Conservation (phyloP, 2,329 filamentous ascomycete species). For the Xylaria hypoxylon region DNA sequence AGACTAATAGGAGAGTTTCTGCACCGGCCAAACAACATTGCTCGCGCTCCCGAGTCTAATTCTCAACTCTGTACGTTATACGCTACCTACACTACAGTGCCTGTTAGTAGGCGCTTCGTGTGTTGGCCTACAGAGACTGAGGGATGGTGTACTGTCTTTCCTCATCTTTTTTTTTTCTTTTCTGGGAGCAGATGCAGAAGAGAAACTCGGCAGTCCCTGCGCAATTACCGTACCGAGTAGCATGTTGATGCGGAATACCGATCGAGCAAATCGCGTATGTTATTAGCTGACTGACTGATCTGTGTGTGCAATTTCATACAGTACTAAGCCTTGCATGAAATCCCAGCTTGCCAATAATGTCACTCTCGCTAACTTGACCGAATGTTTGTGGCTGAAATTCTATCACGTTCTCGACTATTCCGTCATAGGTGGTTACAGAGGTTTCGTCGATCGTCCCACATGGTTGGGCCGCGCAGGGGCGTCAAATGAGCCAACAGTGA, state of each 20-base stretch:
- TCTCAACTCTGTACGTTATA: not conserved
- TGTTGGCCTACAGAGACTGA: constrained; percentile 6
- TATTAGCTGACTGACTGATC: constrained; percentile 5
- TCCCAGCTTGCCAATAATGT: constrained; percentile 11
- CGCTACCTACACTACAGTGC: not conserved
- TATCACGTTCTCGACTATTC: constrained; percentile 37
- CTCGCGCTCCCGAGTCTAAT: not conserved
- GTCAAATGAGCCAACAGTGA: constrained; percentile 31
- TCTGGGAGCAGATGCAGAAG: not conserved
- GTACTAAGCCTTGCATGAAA: constrained; percentile 11
- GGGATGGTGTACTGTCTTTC: not conserved
- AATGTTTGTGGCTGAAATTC: constrained; percentile 32
- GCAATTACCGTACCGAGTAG: constrained; percentile 15
- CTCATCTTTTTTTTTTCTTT: not conserved
- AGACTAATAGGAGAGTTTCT: constrained; percentile 1
- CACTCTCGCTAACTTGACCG: constrained; percentile 18
- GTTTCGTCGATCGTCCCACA: constrained; percentile 41
- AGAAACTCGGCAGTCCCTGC: not conserved
- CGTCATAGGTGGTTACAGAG: constrained; percentile 30
- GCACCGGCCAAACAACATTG: not conserved
- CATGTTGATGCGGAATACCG: not conserved
- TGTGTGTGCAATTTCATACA: constrained; percentile 8
- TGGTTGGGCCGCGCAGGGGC: constrained; percentile 35
- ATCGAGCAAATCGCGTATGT: constrained; percentile 4
- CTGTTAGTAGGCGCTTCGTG: not conserved